Evolutionary conservation across 331 rosid species (phyloP), one percentile per base, ranked within the genome.

Genomic region (Malus hybrid): DNA sequence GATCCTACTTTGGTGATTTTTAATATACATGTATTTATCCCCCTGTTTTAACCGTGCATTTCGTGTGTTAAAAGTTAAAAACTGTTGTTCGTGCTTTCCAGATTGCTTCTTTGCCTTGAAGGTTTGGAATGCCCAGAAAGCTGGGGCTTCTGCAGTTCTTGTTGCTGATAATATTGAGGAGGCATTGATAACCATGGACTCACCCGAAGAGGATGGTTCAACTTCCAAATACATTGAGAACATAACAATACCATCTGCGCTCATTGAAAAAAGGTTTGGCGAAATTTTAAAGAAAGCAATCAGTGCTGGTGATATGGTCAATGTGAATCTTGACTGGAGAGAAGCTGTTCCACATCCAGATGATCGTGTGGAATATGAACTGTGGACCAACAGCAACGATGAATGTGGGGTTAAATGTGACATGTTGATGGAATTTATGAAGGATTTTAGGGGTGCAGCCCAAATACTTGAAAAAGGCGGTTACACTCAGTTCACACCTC

Each of bases 321-420:
- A 88, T 46, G 92, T 92, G 77, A 90, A 91, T 84, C 98, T 95
- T 81, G 99, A 95, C 72, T 95, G 99, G 99, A 88, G 99, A 82
- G 99, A 95, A 86, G 90, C 99, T 66, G 99, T 95, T 32, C 99
- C 99, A 3, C 98, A 95, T 78, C 98, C 99, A 6, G 99, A 92
- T 78, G 99, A 95, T 71, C 99, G 99, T 18, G 99, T 95, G 80
- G 99, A 95, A 81, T 95, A 95, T 76, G 93, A 95, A 76, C 80
- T 95, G 65, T 95, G 99, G 99, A 95, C 98, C 77, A 95, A 95
- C 88, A 95, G 99, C 86, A 95, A 95, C 71, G 99, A 95, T 73
- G 99, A 95, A 86, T 95, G 99, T 67, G 99, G 99, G 70, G 91
- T 89, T 68, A 95, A 95, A 80, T 95, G 99, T 78, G 96, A 95